Evolutionary conservation across 148 eudicot genomes (phyloP).

Genomic region (Agrostemma githago): DNA sequence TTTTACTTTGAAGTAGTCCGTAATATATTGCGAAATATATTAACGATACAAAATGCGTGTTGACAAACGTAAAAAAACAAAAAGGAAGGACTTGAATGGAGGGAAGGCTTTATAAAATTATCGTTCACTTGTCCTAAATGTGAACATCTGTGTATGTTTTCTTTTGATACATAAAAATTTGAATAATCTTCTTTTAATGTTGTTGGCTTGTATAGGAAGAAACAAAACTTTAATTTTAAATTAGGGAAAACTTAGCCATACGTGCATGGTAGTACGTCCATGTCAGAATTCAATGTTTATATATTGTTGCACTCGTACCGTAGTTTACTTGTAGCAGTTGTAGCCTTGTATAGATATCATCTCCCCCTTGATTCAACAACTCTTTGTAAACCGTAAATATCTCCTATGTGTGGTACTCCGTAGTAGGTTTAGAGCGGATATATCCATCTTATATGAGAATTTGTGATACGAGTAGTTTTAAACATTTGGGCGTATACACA

Average conservation of each 20-base stretch:
- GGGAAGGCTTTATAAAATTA: neutral
- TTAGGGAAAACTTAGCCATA: slow-evolving; percentile 17
- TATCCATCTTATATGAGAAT: neutral
- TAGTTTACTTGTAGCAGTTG: neutral
- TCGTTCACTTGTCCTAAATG: slow-evolving; percentile 14
- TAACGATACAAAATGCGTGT: too few relatives aligned
- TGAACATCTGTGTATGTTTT: neutral
- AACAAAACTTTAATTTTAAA: slow-evolving; percentile 3
- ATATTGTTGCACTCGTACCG: neutral
- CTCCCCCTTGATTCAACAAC: slow-evolving; percentile 3
- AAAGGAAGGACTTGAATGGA: too few relatives aligned
- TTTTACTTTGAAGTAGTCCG: too few relatives aligned
- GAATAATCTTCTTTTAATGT: neutral
- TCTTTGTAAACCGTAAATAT: neutral
- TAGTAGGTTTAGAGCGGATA: neutral
- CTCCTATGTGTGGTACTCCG: neutral
- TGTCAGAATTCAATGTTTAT: neutral
- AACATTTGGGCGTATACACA: too few relatives aligned
- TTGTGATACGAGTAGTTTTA: neutral
- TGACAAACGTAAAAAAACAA: too few relatives aligned
- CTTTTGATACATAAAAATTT: slow-evolving; percentile 10
- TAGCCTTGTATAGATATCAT: neutral
- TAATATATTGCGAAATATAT: too few relatives aligned
- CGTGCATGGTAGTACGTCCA: slow-evolving; percentile 19
- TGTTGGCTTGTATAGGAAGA: neutral